Conservation (phyloP, 2,329 filamentous ascomycete species). For the Diaporthe sp. region DNA sequence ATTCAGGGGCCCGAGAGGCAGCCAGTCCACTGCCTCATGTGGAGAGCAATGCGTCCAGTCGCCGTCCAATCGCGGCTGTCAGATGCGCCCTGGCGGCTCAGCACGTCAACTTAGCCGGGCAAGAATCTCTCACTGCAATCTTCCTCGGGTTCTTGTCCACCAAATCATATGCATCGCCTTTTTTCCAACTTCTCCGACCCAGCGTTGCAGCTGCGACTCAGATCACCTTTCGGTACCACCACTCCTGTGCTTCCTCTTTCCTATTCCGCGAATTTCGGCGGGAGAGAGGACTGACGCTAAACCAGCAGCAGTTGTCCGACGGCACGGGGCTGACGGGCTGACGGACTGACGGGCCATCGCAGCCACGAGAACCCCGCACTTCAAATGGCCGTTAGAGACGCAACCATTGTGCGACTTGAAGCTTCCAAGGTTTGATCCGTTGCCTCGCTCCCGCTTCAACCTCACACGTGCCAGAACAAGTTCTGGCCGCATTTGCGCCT, state of each 20-base stretch:
- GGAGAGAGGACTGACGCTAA: neutral
- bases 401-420: neutral
- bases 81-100: conserved; percentile 15
- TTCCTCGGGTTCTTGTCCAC: conserved; percentile 5
- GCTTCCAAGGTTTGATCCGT: conserved; percentile 16
- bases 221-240: neutral
- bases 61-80: conserved; percentile 11
- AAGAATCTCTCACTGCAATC: conserved; percentile 16
- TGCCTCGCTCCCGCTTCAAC: neutral
- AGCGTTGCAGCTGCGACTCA: conserved; percentile 6
- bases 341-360: conserved; percentile 8
- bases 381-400: no score
- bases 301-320: conserved; percentile 10
- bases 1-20: conserved; percentile 29
- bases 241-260: neutral
- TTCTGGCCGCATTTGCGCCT: neutral
- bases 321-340: conserved; percentile 10
- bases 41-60: conserved; percentile 8
- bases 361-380: neutral
- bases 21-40: conserved; percentile 29
- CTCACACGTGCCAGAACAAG: neutral
- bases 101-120: conserved; percentile 20
- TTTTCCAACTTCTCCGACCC: conserved; percentile 5
- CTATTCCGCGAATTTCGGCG: neutral
- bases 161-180: conserved; percentile 19